Evolutionary conservation across 495 filamentous ascomycete genomes (phyloP), one percentile per base, ranked within the genome.

Genomic region (Lophium mytilinum): DNA sequence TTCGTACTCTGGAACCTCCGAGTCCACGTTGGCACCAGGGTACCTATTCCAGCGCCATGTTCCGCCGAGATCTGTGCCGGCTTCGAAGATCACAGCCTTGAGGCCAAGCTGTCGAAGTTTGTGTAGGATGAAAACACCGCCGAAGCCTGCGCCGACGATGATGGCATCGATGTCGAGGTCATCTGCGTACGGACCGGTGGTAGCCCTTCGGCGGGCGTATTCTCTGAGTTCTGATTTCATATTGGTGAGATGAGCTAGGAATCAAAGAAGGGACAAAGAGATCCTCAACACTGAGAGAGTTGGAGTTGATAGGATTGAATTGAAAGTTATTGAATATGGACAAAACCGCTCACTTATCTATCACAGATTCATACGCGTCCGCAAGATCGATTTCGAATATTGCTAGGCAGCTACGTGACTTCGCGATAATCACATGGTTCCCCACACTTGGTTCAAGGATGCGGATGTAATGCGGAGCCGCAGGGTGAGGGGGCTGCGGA

Each of bases 91-190:
- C 33, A 60, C 56, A 19, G 49, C 43, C 11, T 60, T 68, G 51
- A 66, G 63, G 30, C 68, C 68, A 34, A 46, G 51, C 52, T 71
- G 46, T 4, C 61, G 61, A 52, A 66, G 35, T 11, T 50, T 24
- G 39, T 55, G 45, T 9, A 63, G 43, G 1, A 60, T 36, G 36
- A 57, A 67, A 3, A 67, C 49, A 6, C 58, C 66, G 14, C 64
- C 64, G 40, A 70, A 71, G 19, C 69, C 79, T 17, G 72, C 78
- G 7, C 79, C 80, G 15, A 82, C 73, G 52, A 81, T 71, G 15
- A 81, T 63, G 47, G 69, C 73, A 53, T 83, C 80, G 19, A 77
- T 57, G 21, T 83, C 48, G 18, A 71, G 60, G 41, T 63, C 62
- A 53, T 67, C 69, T 18, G 65, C 65, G 46, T 71, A 76, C 9